Evolutionary conservation across 169 alveolate genomes (phyloP).

Genomic region (Cryptosporidium tyzzeri): DNA sequence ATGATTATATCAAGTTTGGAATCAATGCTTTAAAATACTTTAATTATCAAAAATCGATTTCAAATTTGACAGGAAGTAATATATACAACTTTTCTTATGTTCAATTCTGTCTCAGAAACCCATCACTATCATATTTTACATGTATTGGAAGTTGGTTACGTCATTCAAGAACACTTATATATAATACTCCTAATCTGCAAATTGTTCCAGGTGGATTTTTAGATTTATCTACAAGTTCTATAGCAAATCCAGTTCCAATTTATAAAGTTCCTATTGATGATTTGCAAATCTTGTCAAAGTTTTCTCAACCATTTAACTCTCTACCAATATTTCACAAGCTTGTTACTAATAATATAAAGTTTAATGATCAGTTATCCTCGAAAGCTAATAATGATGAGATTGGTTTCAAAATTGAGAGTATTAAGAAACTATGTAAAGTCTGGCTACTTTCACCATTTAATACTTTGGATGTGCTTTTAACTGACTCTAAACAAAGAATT

Average conservation of each 20-base stretch:
- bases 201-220: conserved; percentile 74
- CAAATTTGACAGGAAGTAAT: conserved; percentile 1
- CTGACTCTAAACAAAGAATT: conserved; percentile 20
- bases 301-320: conserved; percentile 19
- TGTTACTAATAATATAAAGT: conserved; percentile 4
- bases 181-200: conserved; percentile 39
- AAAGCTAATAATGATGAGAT: not conserved
- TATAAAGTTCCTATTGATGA: conserved; percentile 30
- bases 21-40: not conserved
- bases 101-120: conserved; percentile 50
- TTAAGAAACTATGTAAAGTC: conserved; percentile 13
- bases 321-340: conserved; percentile 33
- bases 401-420: not conserved
- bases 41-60: conserved; percentile 8
- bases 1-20: conserved; percentile 52
- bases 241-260: conserved; percentile 64
- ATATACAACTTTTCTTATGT: conserved; percentile 21
- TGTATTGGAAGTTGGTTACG: conserved; percentile 52
- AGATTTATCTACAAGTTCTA: conserved; percentile 12
- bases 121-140: conserved; percentile 34
- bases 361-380: not conserved
- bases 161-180: conserved; percentile 28
- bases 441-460: conserved; percentile 62
- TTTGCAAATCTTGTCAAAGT: conserved; percentile 8
- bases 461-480: not conserved